Conservation (phyloP, 208 protist species). For the Acanthamoeba sp. region DNA sequence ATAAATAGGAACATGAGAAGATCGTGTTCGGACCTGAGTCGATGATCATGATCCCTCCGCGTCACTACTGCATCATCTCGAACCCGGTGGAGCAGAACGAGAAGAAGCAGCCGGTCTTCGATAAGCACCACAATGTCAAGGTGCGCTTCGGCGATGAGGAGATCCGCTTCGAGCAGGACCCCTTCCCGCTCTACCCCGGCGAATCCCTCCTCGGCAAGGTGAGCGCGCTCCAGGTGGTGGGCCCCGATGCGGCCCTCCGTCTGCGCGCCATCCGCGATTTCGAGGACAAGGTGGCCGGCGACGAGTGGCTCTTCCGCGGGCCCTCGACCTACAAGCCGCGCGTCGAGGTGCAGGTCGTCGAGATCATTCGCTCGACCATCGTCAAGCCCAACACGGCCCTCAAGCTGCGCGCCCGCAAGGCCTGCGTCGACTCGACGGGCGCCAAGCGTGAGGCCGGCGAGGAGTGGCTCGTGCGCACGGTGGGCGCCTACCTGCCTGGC, state of each 20-base stretch:
- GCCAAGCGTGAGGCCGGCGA: conserved; percentile 89
- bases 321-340: conserved; percentile 90
- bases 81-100: conserved; percentile 92
- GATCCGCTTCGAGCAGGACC: conserved; percentile 92
- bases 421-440: conserved; percentile 84
- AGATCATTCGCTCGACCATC: conserved; percentile 85
- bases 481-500: conserved; percentile 90
- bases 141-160: conserved; percentile 94
- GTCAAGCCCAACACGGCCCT: conserved; percentile 89
- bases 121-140: conserved; percentile 91
- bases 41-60: conserved; percentile 91
- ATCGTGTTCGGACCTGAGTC: conserved; percentile 92
- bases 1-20: conserved; percentile 89
- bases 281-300: conserved; percentile 84
- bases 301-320: conserved; percentile 90
- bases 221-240: conserved; percentile 82
- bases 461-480: conserved; percentile 90
- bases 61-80: conserved; percentile 93
- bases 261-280: conserved; percentile 88
- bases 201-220: conserved; percentile 84
- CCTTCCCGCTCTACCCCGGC: conserved; percentile 91
- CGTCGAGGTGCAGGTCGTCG: conserved; percentile 87
- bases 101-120: conserved; percentile 83
- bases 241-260: conserved; percentile 84
- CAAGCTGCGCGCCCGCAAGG: conserved; percentile 85